Base-by-base conservation (phyloP, 768 basidiomycete species). In the Coprinellus micaceus region DNA sequence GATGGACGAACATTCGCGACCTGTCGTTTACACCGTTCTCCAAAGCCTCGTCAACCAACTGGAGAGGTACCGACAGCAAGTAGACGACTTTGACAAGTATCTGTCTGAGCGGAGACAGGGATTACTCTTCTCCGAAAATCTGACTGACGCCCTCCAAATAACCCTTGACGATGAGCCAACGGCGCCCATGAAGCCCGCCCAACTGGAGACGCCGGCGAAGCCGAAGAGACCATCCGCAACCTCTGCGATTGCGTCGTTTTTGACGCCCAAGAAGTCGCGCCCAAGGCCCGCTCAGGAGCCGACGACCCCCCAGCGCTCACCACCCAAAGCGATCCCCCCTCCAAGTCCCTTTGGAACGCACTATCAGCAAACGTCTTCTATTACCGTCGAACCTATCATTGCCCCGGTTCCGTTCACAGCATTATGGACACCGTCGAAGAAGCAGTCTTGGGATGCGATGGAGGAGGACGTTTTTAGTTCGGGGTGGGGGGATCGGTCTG, bases 101-200 rank as follows among this genome's bases (percentile, higher is more conserved):
- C 81, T 98, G 2, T 69, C 84, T 1, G 92, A 98, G 70, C 82
- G 96, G 33, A 82, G 96, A 17, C 89, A 88, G 65, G 95, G 94
- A 1, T 77, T 98, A 9, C 72, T 96, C 17, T 97, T 96, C 69
- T 88, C 89, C 3, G 94, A 97, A 71, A 94, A 94, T 66, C 74
- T 97, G 33, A 89, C 86, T 6, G 96, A 98, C 63, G 95, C 95
- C 3, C 75, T 98, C 56, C 88, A 80, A 44, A 74, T 93, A 45
- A 80, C 77, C 13, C 73, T 94, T 53, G 88, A 94, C 56, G 68
- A 76, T 12, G 67, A 60, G 57, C 61, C 61, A 39, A 58, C 65
- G 36, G 58, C 64, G 40, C 59, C 64, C 24, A 33, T 13, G 7
- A 54, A 64, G n/a, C 54, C 70, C 12, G 71, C 73, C 45, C 58